Evolutionary conservation across 768 basidiomycete genomes (phyloP), one percentile per base, ranked within the genome.

Genomic region (Panaeolus cyanescens): DNA sequence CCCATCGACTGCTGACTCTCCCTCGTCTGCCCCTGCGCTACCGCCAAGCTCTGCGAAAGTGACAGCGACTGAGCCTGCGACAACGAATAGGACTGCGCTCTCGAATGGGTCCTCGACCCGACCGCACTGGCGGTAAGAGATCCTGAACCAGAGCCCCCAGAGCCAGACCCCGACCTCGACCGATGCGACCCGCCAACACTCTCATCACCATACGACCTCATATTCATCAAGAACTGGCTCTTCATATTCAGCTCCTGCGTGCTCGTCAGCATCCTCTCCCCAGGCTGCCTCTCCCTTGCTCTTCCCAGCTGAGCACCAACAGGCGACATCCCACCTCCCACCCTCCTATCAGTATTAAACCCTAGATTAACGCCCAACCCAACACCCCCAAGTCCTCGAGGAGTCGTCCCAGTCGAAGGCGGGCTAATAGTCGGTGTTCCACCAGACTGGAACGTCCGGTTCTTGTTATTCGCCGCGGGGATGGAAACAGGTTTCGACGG

Each of bases 161-260:
- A 55, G 54, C 64, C 62, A n/a, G 58, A 64, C 33, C 59, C 60
- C 56, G 60, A 50, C 45, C 45, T 50, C 22, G 45, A 50, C 22
- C 30, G 45, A 15, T 28, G 45, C 22, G 45, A 50, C 3, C 22
- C 25, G 12, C 45, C 45, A 50, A 50, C 6, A 30, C 54, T 54
- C 40, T 59, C 63, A 54, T 61, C 64, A 12, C 58, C 67, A 40
- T 54, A 63, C 19, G 64, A 56, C 37, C 56, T 64, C 64, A 70
- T 66, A 40, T 70, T 68, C 65, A 68, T 76, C 70, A 63, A 70
- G 67, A 68, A 74, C 61, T 69, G 69, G 50, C 72, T 78, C 70
- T 79, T 80, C 77, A 76, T 77, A 59, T 79, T 78, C 67, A 79
- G 59, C 69, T 78, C 79, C 58, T 71, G 70, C 30, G 75, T 71